phyloP scores from a whole-genome alignment of 352 stramenopile species.

The Phytophthora lateralis region DNA sequence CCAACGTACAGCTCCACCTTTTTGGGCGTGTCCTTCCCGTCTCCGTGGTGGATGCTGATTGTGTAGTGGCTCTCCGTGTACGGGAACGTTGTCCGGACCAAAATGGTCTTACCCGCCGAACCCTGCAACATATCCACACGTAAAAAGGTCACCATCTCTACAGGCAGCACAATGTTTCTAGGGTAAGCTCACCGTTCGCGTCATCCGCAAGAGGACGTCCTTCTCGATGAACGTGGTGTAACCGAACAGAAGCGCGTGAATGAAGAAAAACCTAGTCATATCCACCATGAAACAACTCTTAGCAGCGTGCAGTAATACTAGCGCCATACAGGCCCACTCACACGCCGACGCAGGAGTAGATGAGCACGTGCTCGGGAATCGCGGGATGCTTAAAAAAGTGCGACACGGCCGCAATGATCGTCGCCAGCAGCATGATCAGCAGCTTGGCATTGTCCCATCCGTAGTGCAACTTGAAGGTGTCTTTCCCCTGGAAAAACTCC shows the following conservation, averaged over 20 bases:
- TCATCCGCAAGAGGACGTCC: conserved; percentile 77
- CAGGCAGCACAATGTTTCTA: not conserved
- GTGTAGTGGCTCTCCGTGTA: conserved; percentile 79
- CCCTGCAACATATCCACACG: conserved; percentile 32
- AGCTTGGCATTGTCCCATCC: conserved; percentile 87
- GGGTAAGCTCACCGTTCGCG: conserved; percentile 48
- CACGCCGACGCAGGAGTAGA: conserved; percentile 70
- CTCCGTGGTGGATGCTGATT: conserved; percentile 56
- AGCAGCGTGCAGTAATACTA: conserved; percentile 4
- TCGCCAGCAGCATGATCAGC: conserved; percentile 74
- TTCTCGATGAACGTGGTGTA: conserved; percentile 81
- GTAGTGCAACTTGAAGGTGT: conserved; percentile 68
- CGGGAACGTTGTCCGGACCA: conserved; percentile 75
- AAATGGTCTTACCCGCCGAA: conserved; percentile 38
- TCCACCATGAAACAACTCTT: not conserved
- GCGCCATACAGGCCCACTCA: not conserved
- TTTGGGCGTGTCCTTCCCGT: conserved; percentile 41
- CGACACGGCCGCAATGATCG: conserved; percentile 59
- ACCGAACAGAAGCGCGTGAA: conserved; percentile 73
- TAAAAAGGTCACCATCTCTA: not conserved
- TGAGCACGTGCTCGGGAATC: conserved; percentile 68
- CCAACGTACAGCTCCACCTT: conserved; percentile 82
- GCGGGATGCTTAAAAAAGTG: conserved; percentile 72
- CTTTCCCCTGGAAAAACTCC: conserved; percentile 72
- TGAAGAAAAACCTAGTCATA: conserved; percentile 74